Evolutionary conservation across 768 basidiomycete genomes (phyloP), one percentile per base, ranked within the genome.

Genomic region (Lentinus brumalis): DNA sequence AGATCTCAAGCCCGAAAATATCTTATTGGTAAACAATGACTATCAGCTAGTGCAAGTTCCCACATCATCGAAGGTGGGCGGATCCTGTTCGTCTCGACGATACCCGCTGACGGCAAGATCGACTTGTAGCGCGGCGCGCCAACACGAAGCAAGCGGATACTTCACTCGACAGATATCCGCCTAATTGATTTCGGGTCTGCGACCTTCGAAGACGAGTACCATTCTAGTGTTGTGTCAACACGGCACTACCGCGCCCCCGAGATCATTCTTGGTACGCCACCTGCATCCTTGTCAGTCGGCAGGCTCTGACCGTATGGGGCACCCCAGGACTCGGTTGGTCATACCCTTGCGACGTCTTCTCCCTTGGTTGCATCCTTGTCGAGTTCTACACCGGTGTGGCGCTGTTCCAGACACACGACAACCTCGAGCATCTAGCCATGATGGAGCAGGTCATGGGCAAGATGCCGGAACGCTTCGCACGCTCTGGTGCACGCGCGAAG

Each of bases 401-500:
- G 8, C 83, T 99, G n/a, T 99, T 97, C 77, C 97, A 99, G 75
- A 98, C 97, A 0, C 97, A 98, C 70, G 96, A 98, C 76, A 98
- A 99, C 73, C 84, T 98, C 9, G 97, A 99, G 74, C 97, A 99
- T 75, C 86, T 99, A 14, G 97, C 96, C 42, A 99, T 99, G 97
- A 99, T 99, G 97, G 96, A 98, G 73, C 89, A 92, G 73, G 97
- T 98, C 41, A 98, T 98, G 92, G 96, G 96, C 60, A 92, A 91
- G 78, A 96, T 98, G 89, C 93, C 96, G 0, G 87, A 91, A 53
- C 86, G 88, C 5, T 94, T 96, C 70, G 85, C 86, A 41, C 83
- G 89, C 45, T 81, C 83, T 46, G 90, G 89, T 16, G 85, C 88
- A 9, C 83, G 89, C 50, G 85, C 87, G 52, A 96, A 96, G 69